Conservation (phyloP, 2,329 filamentous ascomycete species). For the Aspergillus persii region DNA sequence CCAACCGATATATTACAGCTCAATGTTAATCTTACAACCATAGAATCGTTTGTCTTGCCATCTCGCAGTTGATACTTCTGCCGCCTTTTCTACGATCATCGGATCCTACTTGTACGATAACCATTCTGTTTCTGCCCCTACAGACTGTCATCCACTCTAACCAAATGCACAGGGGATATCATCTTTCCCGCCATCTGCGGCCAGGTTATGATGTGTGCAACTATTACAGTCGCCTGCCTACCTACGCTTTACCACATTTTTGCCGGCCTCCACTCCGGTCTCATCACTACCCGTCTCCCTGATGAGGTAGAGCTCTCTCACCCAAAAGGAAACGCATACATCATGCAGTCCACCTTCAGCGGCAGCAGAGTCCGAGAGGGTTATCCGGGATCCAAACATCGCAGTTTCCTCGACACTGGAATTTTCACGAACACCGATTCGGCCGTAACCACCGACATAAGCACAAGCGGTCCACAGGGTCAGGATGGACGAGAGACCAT, state of each 20-base stretch:
- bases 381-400: neutral
- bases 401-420: neutral
- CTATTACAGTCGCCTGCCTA: slow-evolving; percentile 24
- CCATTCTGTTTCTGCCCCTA: neutral
- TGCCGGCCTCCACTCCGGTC: slow-evolving; percentile 22
- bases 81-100: slow-evolving; percentile 17
- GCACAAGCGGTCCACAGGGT: neutral
- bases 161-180: slow-evolving; percentile 15
- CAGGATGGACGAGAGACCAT: neutral
- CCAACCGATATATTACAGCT: neutral
- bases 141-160: neutral
- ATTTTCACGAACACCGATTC: neutral
- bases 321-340: slow-evolving; percentile 11
- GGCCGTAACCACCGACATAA: slow-evolving; percentile 8
- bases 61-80: slow-evolving; percentile 15
- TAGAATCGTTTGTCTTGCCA: slow-evolving; percentile 16
- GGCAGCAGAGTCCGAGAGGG: slow-evolving; percentile 3
- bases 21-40: neutral
- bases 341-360: slow-evolving; percentile 7
- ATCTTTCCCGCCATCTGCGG: slow-evolving; percentile 14
- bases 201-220: slow-evolving; percentile 25
- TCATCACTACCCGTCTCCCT: slow-evolving; percentile 18
- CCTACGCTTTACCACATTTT: slow-evolving; percentile 28
- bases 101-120: slow-evolving; percentile 18
- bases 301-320: slow-evolving; percentile 14